Evolutionary conservation across 129 eudicot species (phyloP), one percentile per base, ranked within the genome.

Genomic region (Artemisia annua): DNA sequence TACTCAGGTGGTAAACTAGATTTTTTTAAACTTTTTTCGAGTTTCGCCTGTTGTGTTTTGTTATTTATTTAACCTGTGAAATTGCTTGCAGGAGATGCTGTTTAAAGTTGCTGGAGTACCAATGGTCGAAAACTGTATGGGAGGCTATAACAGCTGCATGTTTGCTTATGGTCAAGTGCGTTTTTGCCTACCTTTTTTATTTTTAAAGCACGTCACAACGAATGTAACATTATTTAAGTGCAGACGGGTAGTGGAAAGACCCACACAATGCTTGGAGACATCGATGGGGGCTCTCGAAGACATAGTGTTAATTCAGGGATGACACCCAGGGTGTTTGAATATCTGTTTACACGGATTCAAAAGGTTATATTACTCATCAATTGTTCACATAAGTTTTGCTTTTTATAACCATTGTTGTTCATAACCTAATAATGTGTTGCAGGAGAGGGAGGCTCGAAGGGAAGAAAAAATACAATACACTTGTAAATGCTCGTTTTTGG

Each of bases 221-320:
- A 39, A 39, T 67, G 24, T 52, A 65, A 76, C 32, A 16, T 9
- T 11, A 35, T n/a, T 44, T 60, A 67, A 58, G 16, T 60, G 66
- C 83, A 95, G 99, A 95, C 99, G 16, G 99, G 99, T 57, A 95
- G 99, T 81, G 99, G 99, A 66, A 95, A 95, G 79, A 95, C 99
- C 57, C 99, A 95, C 78, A 95, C 99, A 11, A 95, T 95, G 99
- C 94, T 95, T 52, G 99, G 99, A 75, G 99, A 95, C 77, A 90
- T 95, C 11, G 99, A 95, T 77, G 94, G 88, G 48, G 99, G 99
- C 60, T 79, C 97, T 55, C 67, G 97, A 83, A 85, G 99, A 79
- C 96, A 95, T 63, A 95, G 99, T 74, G 97, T 95, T 64, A 90
- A 95, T 75, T 88, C 96, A 65, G 99, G 99, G 65, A 95, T 95